Base-by-base conservation (phyloP, 129 eudicot genomes). In the Gnaphalium uliginosum region DNA sequence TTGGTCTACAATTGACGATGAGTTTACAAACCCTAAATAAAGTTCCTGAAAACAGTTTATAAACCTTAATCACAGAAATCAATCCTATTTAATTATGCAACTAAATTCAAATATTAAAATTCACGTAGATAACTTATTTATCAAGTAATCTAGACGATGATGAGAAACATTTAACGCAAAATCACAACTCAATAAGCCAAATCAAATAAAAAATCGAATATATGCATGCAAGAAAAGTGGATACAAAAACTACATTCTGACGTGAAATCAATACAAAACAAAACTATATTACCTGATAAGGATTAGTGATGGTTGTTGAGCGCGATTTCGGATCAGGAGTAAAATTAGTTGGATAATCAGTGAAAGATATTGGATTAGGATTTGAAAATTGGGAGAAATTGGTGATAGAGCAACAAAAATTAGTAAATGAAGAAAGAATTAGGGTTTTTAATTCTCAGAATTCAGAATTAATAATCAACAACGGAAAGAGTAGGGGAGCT, bases 311-410 rank as follows among this genome's bases (percentile, higher is more conserved):
- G 35, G 72, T 33, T 35, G 65, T 56, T 14, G 50, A 72, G 57
- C 69, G 69, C 25, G 30, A 26, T 77, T 77, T 50, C 37, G 62
- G 76, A 77, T 77, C 81, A 69, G 69, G 69, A 68, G 62, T 27
- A 27, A 58, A 57, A 57, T 67, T 58, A 68, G 60, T 69, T 27
- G 8, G 69, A 25, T 58, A 35, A 73, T 60, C 69, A 27, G 69
- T 22, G 63, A 69, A 35, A 4, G 54, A 51, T 50, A 67, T 68
- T 14, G 57, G 57, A 68, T 41, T 18, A 64, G 23, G 35, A 24
- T 15, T 25, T 56, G 63, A 50, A 43, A 77, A 17, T 65, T 66
- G 35, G 21, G 25, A 37, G 48, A 76, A 33, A 35, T 33, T 22
- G 56, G 54, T 11, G 59, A 77, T 24, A 23, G 35, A 37, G n/a